A percentile compares a stretch with the other conserved stretches of the same genome.
phyloP scores from a whole-genome alignment of 331 rosid genomes.

The Erythrophleum ivorense region DNA sequence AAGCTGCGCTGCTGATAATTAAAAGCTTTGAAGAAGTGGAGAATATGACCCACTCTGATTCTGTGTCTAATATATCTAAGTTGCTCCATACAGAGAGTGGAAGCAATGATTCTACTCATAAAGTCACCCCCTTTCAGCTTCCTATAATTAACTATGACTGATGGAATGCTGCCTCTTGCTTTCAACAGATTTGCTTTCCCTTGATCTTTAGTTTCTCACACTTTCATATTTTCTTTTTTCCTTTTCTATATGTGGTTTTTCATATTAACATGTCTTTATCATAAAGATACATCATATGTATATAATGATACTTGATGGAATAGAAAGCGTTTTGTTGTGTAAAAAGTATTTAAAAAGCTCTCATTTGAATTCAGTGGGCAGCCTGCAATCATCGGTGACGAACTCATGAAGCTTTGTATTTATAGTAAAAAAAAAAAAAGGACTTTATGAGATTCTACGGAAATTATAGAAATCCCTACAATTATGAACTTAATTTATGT shows the following conservation, averaged over 20 bases:
- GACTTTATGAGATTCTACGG: background rate
- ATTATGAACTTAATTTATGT: background rate
- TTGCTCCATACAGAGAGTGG: slow-evolving; percentile 53
- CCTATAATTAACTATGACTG: slow-evolving; percentile 36
- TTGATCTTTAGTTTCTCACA: slow-evolving; percentile 10
- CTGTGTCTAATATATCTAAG: slow-evolving; percentile 44
- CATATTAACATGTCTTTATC: slow-evolving; percentile 45
- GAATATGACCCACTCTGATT: slow-evolving; percentile 53
- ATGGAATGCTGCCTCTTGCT: slow-evolving; percentile 19
- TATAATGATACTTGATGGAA: slow-evolving; percentile 47
- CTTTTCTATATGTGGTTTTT: background rate
- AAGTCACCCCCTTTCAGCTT: slow-evolving; percentile 41
- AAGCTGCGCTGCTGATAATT: slow-evolving; percentile 25
- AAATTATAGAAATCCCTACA: background rate
- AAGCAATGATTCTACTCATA: slow-evolving; percentile 43
- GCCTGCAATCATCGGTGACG: slow-evolving; percentile 49
- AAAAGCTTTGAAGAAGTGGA: slow-evolving; percentile 45
- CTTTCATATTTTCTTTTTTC: background rate
- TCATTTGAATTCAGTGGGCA: slow-evolving; percentile 53
- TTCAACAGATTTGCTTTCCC: slow-evolving; percentile 33
- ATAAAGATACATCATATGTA: slow-evolving; percentile 41
- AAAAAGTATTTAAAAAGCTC: slow-evolving; percentile 61
- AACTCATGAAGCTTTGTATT: slow-evolving; percentile 28
- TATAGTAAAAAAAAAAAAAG: background rate
- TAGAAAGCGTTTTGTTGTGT: slow-evolving; percentile 48